A percentile compares a stretch with the other conserved stretches of the same genome.
These are phyloP conservation scores for Botrytis galanthina DNA, from an alignment of 2,329 filamentous ascomycete genomes.

Conservation along the genomic window DNA sequence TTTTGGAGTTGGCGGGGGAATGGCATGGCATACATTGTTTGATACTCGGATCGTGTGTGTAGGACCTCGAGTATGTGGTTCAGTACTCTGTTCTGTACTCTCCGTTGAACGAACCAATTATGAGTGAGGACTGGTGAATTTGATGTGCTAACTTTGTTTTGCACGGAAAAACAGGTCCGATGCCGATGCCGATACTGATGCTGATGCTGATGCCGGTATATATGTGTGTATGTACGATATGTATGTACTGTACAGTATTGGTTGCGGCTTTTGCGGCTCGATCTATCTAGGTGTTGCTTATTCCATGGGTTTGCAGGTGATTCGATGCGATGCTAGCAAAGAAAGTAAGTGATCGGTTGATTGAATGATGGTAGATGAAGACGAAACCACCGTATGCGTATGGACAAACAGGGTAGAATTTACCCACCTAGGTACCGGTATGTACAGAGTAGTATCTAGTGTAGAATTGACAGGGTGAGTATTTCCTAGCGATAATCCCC, in stretches of 20 bases:
- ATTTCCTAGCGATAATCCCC: background rate
- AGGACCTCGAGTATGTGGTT: background rate
- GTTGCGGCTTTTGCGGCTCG: constrained; percentile 9
- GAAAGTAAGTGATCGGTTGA: background rate
- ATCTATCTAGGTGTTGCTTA: background rate
- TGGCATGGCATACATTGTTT: background rate
- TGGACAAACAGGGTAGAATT: background rate
- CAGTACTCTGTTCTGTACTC: background rate
- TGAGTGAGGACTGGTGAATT: background rate
- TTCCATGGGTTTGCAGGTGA: background rate
- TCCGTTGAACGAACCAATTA: background rate
- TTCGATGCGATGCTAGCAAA: too few relatives aligned
- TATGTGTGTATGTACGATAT: background rate
- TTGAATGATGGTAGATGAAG: background rate
- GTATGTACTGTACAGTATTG: background rate
- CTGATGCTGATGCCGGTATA: background rate
- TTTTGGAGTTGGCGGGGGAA: background rate
- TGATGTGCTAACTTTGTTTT: background rate
- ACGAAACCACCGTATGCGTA: background rate
- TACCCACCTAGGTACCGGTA: background rate
- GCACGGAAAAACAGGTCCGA: background rate
- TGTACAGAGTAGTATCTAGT: too few relatives aligned
- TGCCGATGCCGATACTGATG: background rate
- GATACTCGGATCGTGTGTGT: background rate
- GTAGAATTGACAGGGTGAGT: background rate